Percentiles rank a stretch among this genome's conserved stretches.
These are phyloP conservation scores for Neonectria ditissima DNA, from an alignment of 2,329 filamentous ascomycete genomes.

Conservation along the genomic window DNA sequence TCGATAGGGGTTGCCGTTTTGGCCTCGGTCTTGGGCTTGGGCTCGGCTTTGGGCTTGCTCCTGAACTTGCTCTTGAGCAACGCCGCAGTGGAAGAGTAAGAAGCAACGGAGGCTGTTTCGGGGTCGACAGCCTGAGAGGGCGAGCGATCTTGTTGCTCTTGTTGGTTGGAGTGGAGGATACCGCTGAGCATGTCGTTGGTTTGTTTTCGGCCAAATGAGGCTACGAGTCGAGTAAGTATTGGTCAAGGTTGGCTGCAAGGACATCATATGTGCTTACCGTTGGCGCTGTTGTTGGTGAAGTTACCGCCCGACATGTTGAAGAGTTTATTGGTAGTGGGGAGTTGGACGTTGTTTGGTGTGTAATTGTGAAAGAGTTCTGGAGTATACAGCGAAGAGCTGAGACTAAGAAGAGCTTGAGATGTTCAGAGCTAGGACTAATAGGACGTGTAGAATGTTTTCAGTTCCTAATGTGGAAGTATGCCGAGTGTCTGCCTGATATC, in stretches of 20 bases:
- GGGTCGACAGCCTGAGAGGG: constrained; percentile 29
- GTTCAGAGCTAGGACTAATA: constrained; percentile 1
- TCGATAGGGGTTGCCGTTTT: constrained; percentile 31
- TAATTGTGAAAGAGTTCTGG: constrained; percentile 9
- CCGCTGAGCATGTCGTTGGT: constrained; percentile 9
- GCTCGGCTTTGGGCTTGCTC: constrained; percentile 28
- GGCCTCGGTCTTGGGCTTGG: constrained; percentile 18
- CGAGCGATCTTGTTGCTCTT: not conserved
- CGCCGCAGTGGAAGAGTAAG: constrained; percentile 42
- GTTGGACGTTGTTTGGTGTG: not conserved
- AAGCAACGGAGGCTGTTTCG: constrained; percentile 44
- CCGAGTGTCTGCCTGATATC: constrained; percentile 27
- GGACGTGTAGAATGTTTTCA: not conserved
- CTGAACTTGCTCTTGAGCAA: constrained; percentile 41
- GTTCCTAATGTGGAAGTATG: constrained; percentile 9
- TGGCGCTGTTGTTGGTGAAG: constrained; percentile 23
- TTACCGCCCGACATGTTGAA: constrained; percentile 29
- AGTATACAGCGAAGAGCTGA: not conserved
- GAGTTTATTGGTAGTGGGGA: constrained; percentile 19
- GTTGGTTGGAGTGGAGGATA: constrained; percentile 6
- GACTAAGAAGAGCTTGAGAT: constrained; percentile 20
- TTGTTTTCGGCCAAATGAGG: constrained; percentile 25
- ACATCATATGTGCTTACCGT: constrained; percentile 29
- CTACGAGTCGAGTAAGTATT: constrained; percentile 28
- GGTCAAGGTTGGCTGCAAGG: not conserved